Evolutionary conservation across 2,329 filamentous ascomycete species (phyloP).

Genomic region (Ophiosphaerella herpotricha): DNA sequence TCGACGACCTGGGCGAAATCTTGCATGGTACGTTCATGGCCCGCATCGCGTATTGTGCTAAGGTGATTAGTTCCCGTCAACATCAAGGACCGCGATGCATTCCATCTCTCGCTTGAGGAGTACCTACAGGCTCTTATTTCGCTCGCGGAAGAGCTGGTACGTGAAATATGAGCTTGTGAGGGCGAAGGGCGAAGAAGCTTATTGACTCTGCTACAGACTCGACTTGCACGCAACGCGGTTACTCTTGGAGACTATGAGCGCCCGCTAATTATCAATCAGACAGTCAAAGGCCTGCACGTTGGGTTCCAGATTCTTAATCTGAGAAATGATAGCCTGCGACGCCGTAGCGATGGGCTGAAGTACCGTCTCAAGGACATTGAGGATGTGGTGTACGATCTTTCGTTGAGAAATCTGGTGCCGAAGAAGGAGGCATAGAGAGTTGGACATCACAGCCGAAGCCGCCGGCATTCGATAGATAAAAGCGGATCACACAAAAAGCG

Average conservation of each 20-base stretch:
- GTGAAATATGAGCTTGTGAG: neutral
- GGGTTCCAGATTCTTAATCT: constrained; percentile 97
- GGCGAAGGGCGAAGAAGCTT: constrained; percentile 1
- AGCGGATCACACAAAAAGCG: neutral
- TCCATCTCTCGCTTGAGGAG: constrained; percentile 96
- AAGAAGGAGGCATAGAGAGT: constrained; percentile 25
- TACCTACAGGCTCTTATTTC: constrained; percentile 88
- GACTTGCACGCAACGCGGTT: constrained; percentile 91
- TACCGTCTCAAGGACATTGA: constrained; percentile 98
- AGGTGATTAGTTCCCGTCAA: constrained; percentile 77
- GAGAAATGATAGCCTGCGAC: constrained; percentile 90
- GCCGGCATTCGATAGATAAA: neutral
- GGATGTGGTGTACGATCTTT: constrained; percentile 96
- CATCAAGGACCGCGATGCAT: constrained; percentile 83
- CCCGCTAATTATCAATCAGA: constrained; percentile 84
- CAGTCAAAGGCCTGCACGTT: constrained; percentile 93
- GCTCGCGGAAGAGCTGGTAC: constrained; percentile 85
- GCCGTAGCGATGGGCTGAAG: constrained; percentile 90
- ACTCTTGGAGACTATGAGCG: constrained; percentile 86
- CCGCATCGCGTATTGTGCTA: constrained; percentile 2
- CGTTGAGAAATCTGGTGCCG: constrained; percentile 75
- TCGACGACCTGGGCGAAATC: constrained; percentile 82
- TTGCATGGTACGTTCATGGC: constrained; percentile 64
- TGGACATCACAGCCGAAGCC: neutral
- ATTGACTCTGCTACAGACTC: constrained; percentile 55